Conservation (phyloP, 164 flowering plant species). For the Vitis labrusca region DNA sequence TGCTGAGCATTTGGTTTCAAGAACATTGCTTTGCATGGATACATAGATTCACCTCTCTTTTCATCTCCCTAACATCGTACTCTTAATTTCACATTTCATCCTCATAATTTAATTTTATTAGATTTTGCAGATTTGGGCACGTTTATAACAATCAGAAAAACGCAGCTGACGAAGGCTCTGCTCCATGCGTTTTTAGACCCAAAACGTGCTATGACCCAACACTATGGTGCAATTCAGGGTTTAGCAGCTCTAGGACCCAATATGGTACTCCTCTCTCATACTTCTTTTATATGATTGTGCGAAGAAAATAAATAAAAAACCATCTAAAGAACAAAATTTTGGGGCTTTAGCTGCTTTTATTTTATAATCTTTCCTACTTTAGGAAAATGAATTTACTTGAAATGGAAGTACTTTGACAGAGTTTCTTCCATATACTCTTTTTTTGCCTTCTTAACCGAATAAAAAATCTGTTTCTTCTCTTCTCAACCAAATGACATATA, state of each 20-base stretch:
- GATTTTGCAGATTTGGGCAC: constrained; percentile 73
- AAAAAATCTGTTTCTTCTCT: background rate
- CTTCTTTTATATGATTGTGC: background rate
- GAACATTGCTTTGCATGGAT: background rate
- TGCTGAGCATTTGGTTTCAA: background rate
- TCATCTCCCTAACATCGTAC: background rate
- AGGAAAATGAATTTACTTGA: background rate
- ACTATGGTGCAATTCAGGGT: constrained; percentile 97
- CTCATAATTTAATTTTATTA: background rate
- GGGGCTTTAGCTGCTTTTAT: background rate
- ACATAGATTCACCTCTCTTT: background rate
- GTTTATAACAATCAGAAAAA: constrained; percentile 83
- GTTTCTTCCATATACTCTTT: background rate
- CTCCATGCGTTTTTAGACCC: constrained; percentile 90
- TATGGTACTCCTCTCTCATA: constrained; percentile 61
- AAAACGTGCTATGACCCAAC: constrained; percentile 74
- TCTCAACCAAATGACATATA: background rate
- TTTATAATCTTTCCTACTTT: background rate
- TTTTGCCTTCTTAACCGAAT: background rate
- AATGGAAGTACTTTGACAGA: background rate
- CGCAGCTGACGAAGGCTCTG: constrained; percentile 82
- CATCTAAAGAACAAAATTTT: background rate
- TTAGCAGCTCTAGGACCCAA: constrained; percentile 82
- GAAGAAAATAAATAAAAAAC: background rate
- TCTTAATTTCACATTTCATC: constrained; percentile 2